Percentiles rank a stretch among this genome's conserved stretches.
phyloP scores from a whole-genome alignment of 257 asterid genomes.

The Datura wrightii region DNA sequence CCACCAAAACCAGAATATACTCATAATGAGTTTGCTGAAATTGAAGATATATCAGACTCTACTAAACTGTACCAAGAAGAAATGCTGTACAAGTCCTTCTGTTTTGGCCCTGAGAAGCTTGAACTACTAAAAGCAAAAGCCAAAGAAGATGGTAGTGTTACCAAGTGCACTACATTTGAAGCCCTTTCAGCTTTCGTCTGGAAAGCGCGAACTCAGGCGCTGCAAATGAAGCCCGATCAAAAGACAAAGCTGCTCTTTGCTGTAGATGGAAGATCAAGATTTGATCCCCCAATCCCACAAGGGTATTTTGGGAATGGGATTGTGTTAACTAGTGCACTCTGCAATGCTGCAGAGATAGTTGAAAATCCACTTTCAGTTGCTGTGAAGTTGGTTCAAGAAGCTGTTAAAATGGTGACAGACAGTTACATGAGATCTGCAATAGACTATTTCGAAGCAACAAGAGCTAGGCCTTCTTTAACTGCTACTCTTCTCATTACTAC shows the following conservation, averaged over 20 bases:
- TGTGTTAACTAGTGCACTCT: slow-evolving; percentile 69
- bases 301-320: slow-evolving; percentile 86
- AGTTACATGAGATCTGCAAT: slow-evolving; percentile 81
- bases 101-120: slow-evolving; percentile 74
- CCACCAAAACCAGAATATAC: slow-evolving; percentile 70
- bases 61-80: slow-evolving; percentile 63
- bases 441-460: slow-evolving; percentile 78
- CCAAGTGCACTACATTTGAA: slow-evolving; percentile 81
- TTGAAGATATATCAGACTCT: slow-evolving; percentile 67
- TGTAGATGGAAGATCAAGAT: slow-evolving; percentile 78
- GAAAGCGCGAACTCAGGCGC: slow-evolving; percentile 72
- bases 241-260: slow-evolving; percentile 83
- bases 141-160: slow-evolving; percentile 51
- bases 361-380: slow-evolving; percentile 60
- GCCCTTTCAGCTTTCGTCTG: slow-evolving; percentile 84
- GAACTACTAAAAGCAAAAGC: slow-evolving; percentile 57
- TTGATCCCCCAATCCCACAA: slow-evolving; percentile 71
- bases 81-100: slow-evolving; percentile 70
- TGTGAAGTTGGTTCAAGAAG: slow-evolving; percentile 67
- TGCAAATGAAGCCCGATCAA: slow-evolving; percentile 70
- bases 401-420: slow-evolving; percentile 70
- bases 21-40: slow-evolving; percentile 81
- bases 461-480: slow-evolving; percentile 76
- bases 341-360: slow-evolving; percentile 62
- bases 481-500: slow-evolving; percentile 80